Evolutionary conservation across 352 stramenopile species (phyloP).

Genomic region (Phytophthora sansomeana): DNA sequence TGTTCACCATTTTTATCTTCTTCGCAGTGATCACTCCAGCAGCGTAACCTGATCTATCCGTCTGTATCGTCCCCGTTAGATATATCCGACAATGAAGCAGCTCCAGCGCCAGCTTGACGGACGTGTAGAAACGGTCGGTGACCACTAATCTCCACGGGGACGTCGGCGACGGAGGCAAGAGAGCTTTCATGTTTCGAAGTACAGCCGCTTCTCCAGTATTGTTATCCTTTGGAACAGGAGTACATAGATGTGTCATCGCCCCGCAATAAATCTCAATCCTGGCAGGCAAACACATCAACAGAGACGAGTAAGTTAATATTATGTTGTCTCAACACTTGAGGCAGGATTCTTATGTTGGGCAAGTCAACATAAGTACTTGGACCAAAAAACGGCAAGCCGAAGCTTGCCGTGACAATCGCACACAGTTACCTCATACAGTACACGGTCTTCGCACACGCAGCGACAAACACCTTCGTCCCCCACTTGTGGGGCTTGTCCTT

Average conservation of each 20-base stretch:
- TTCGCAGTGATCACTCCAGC: background rate
- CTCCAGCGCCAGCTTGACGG: conserved; percentile 2
- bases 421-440: background rate
- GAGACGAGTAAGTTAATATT: too few species aligned
- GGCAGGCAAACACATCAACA: background rate
- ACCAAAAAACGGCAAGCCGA: background rate
- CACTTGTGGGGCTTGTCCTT: background rate
- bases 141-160: too few species aligned
- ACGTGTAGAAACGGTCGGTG: background rate
- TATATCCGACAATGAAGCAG: conserved; percentile 3
- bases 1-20: conserved; percentile 6
- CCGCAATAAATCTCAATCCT: too few species aligned
- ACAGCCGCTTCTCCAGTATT: too few species aligned
- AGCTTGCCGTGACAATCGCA: background rate
- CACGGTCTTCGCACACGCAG: too few species aligned
- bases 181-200: too few species aligned
- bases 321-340: too few species aligned
- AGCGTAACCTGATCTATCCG: background rate
- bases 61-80: conserved; percentile 1
- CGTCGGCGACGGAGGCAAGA: too few species aligned
- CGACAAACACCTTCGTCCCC: background rate
- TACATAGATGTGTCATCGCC: too few species aligned
- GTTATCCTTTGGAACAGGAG: too few species aligned
- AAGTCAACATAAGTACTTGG: background rate
- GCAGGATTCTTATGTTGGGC: background rate